These are phyloP conservation scores for Colletotrichum sp. DNA, from an alignment of 2,329 filamentous ascomycete species.

Conservation along the genomic window DNA sequence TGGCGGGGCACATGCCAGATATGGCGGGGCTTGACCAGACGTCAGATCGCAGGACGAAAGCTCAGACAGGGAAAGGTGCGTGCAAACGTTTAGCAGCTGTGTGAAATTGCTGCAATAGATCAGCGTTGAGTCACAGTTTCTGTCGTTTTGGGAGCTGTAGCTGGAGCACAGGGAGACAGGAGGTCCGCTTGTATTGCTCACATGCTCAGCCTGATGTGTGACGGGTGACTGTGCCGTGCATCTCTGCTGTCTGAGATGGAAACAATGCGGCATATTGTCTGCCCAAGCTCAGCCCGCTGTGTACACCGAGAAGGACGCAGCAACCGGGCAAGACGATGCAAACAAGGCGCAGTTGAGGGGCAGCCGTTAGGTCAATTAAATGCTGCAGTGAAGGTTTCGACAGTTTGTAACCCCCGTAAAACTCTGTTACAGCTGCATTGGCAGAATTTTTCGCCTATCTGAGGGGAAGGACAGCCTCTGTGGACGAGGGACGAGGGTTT, in stretches of 20 bases:
- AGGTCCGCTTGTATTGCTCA: background rate
- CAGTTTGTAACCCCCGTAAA: background rate
- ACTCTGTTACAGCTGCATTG: conserved; percentile 10
- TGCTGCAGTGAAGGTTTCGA: conserved; percentile 4
- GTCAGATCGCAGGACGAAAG: conserved; percentile 20
- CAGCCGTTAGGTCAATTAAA: background rate
- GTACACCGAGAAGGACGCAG: background rate
- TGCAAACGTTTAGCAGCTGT: background rate
- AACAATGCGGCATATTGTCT: background rate
- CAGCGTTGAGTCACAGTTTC: background rate
- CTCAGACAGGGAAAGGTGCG: conserved; percentile 8
- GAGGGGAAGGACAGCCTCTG: background rate
- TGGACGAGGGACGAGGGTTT: background rate
- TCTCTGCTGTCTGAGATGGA: background rate
- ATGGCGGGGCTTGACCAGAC: conserved; percentile 5
- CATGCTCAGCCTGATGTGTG: background rate
- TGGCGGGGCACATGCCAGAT: conserved; percentile 18
- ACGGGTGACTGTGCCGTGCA: background rate
- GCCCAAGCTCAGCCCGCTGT: background rate
- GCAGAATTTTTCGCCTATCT: conserved; percentile 14
- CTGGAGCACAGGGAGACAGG: background rate
- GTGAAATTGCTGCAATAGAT: conserved; percentile 1
- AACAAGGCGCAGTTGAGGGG: background rate
- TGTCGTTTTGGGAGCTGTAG: background rate
- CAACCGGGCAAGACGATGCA: background rate